phyloP scores from a whole-genome alignment of 345 rosid species.

The Eucalyptus shirleyi region DNA sequence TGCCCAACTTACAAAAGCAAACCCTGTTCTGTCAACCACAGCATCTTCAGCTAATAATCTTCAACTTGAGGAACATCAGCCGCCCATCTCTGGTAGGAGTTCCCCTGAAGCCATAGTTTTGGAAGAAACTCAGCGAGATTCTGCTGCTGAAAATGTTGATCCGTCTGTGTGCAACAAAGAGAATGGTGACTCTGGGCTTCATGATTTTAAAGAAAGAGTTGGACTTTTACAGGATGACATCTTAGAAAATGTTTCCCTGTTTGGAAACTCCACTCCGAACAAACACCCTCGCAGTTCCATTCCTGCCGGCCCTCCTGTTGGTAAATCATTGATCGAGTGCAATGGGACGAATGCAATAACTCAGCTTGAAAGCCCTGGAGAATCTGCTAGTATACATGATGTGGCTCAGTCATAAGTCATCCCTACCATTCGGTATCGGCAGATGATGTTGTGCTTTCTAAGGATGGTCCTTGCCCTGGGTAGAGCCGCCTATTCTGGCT shows the following conservation, averaged over 20 bases:
- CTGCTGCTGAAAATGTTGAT: slow-evolving; percentile 9
- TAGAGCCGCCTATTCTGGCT: background rate
- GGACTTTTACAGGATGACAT: background rate
- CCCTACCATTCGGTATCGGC: background rate
- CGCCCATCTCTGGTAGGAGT: slow-evolving; percentile 2
- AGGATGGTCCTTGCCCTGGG: background rate
- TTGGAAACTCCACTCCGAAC: background rate
- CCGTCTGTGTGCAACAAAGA: slow-evolving; percentile 7
- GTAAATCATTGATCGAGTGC: slow-evolving; percentile 9
- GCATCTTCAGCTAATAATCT: slow-evolving; percentile 11
- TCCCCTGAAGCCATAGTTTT: slow-evolving; percentile 7
- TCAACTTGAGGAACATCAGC: slow-evolving; percentile 13
- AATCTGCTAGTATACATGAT: background rate
- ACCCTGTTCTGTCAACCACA: slow-evolving; percentile 13
- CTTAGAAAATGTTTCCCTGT: background rate
- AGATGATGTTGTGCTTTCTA: background rate
- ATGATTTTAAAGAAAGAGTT: background rate
- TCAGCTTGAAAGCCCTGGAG: background rate
- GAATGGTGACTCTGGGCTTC: slow-evolving; percentile 1
- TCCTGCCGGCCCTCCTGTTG: background rate
- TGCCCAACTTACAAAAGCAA: slow-evolving; percentile 17
- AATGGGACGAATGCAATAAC: slow-evolving; percentile 4
- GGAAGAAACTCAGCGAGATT: slow-evolving; percentile 7
- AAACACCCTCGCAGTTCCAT: slow-evolving; percentile 15
- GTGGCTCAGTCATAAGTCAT: background rate